Evolutionary conservation across 164 flowering plant genomes (phyloP).

Genomic region (Houttuynia cordata): DNA sequence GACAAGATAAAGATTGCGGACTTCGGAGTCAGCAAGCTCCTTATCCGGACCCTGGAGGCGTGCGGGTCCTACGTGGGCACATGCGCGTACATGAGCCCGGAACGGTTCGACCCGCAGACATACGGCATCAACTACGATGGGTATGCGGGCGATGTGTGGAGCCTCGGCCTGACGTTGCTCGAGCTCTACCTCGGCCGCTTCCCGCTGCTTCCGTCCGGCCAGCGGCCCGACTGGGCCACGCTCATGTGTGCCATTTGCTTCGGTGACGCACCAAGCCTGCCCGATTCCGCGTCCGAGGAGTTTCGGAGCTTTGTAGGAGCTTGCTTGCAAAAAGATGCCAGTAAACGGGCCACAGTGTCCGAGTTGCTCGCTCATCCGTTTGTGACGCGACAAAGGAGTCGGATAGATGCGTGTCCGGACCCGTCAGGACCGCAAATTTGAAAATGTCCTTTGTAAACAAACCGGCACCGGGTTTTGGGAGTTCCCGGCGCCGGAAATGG

Average conservation of each 20-base stretch:
- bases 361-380: constrained; percentile 59
- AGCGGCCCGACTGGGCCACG: constrained; percentile 76
- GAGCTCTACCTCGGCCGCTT: constrained; percentile 71
- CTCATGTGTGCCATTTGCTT: constrained; percentile 81
- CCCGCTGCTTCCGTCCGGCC: constrained; percentile 47
- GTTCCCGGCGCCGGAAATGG: too few species aligned
- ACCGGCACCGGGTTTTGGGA: too few species aligned
- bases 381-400: constrained; percentile 8
- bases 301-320: constrained; percentile 48
- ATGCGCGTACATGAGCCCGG: constrained; percentile 86
- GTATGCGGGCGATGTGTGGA: constrained; percentile 70
- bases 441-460: too few species aligned
- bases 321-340: constrained; percentile 66
- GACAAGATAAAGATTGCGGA: constrained; percentile 61
- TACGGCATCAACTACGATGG: constrained; percentile 52
- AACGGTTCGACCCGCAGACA: constrained; percentile 65
- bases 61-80: constrained; percentile 81
- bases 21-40: constrained; percentile 71
- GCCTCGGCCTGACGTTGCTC: constrained; percentile 58
- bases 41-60: constrained; percentile 49
- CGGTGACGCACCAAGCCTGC: constrained; percentile 55
- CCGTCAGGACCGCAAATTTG: too few species aligned
- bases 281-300: constrained; percentile 38
- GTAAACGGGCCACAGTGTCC: constrained; percentile 42
- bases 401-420: neutral